A percentile compares a stretch with the other conserved stretches of the same genome.
Conservation (phyloP, 176 grass and related monocot species). For the Phoenix roebelenii region DNA sequence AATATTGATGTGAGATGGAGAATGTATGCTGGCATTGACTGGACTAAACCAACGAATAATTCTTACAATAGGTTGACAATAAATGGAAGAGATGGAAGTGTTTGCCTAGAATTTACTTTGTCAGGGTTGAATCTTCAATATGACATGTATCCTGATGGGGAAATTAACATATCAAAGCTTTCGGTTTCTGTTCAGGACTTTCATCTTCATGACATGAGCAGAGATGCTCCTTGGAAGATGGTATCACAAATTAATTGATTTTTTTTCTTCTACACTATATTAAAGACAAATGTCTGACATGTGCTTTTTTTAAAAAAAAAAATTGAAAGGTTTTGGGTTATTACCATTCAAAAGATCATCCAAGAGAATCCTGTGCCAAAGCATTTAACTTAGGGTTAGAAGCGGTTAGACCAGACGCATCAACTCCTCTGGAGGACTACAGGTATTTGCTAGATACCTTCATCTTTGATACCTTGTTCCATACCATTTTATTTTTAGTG, state of each 20-base stretch:
- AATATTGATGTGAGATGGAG: constrained; percentile 75
- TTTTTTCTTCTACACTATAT: too few species aligned
- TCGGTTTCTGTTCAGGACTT: constrained; percentile 48
- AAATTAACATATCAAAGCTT: constrained; percentile 70
- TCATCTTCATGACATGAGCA: constrained; percentile 73
- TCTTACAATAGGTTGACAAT: constrained; percentile 8
- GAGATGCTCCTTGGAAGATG: constrained; percentile 86
- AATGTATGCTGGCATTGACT: constrained; percentile 74
- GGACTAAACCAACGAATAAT: constrained; percentile 44
- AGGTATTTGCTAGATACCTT: constrained; percentile 35
- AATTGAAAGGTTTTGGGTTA: constrained; percentile 63
- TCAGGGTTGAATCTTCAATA: constrained; percentile 59
- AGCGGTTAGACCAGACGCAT: constrained; percentile 73
- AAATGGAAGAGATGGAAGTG: constrained; percentile 54
- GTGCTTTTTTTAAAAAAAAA: constrained; percentile 8
- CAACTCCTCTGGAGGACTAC: constrained; percentile 87
- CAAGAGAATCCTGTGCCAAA: constrained; percentile 77
- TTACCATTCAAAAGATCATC: constrained; percentile 76
- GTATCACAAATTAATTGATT: constrained; percentile 29
- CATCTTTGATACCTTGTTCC: background rate
- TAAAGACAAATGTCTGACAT: background rate
- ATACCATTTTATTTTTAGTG: too few species aligned
- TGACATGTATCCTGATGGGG: constrained; percentile 83
- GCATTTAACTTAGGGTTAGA: constrained; percentile 81
- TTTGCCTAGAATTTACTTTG: constrained; percentile 59